A percentile compares a stretch with the other conserved stretches of the same genome.
These are phyloP conservation scores for Moniliophthora roreri DNA, from an alignment of 1,284 basidiomycete species.

Conservation along the genomic window DNA sequence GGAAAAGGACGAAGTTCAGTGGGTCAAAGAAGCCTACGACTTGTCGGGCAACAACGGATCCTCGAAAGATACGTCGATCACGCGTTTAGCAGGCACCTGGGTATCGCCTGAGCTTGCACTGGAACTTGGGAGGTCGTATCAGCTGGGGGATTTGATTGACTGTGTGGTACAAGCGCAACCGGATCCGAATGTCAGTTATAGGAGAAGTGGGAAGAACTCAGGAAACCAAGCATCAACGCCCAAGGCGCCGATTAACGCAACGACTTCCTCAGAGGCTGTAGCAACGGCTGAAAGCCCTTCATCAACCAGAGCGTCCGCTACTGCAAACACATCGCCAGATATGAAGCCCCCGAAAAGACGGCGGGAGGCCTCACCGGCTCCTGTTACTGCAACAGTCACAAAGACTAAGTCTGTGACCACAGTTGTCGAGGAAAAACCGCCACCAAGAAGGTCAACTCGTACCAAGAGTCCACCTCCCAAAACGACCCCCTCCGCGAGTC, in stretches of 20 bases:
- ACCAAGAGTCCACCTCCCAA: constrained; percentile 50
- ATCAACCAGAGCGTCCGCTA: constrained; percentile 23
- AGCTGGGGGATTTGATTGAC: constrained; percentile 58
- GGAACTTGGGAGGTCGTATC: constrained; percentile 65
- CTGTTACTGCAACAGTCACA: constrained; percentile 23
- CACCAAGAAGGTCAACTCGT: constrained; percentile 43
- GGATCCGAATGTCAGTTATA: constrained; percentile 75
- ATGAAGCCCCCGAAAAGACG: constrained; percentile 62
- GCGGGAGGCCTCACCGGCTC: constrained; percentile 50
- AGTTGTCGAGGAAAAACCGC: constrained; percentile 14
- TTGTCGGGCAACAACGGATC: constrained; percentile 82
- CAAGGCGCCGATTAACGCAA: constrained; percentile 19
- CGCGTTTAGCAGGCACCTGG: constrained; percentile 91
- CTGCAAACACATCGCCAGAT: constrained; percentile 28
- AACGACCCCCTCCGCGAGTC: constrained; percentile 26
- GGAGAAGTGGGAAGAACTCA: constrained; percentile 53
- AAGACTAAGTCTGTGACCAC: constrained; percentile 18
- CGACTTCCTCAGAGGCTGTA: constrained; percentile 25
- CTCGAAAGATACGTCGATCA: constrained; percentile 53
- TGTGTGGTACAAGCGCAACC: constrained; percentile 75
- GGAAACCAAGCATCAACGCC: constrained; percentile 18
- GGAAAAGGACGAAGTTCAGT: constrained; percentile 83
- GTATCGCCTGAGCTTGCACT: constrained; percentile 74
- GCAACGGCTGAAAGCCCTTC: constrained; percentile 20
- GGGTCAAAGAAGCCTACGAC: constrained; percentile 84